Base-by-base conservation (phyloP, 1,139 yeast genomes). In the Pichia sp. region DNA sequence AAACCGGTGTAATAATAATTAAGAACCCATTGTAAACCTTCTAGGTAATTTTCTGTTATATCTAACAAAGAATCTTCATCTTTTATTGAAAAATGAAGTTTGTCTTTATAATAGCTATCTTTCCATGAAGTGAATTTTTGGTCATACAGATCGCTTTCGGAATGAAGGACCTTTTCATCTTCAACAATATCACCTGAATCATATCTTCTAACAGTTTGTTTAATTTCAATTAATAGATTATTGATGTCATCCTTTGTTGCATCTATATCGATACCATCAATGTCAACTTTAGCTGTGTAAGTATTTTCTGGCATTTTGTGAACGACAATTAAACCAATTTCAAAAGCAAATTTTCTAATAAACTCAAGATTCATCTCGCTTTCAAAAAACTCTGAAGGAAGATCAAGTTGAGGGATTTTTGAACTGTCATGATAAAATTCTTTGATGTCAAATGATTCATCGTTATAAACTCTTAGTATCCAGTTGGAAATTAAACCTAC, bases 11-110 rank as follows among this genome's bases (percentile, higher is more conserved):
- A 90, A 64, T 90, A 90, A 65, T 90, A 90, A 59, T 76, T 82
- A 64, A 90, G 71, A 16, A 90, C 97, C 97, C 97, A 90, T 65
- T 90, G 97, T 52, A 90, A 72, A 55, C 97, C 97, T 65, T 90
- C 95, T 40, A 90, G 71, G 60, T 88, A 90, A 62, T 87, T 90
- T 54, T 80, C 80, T n/a, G 95, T 76, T 56, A 87, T 62, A 32
- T 75, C 75, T 27, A 64, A 64, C 56, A 90, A 67, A 51, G 77
- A 67, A 2, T 77, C 82, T 33, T 74, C 78, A 41, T 72, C 72
- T 45, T 79, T 72, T 41, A 77, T 69, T 23, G 84, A 75, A 53
- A 86, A 85, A 9, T 77, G 77, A 50, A 94, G 71, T 61, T 94
- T 94, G 27, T 77, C 77, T 54, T 77, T 73, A 64, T 94, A 94